Conservation (phyloP, 1,139 yeast genomes). For the Yarrowia galli region DNA sequence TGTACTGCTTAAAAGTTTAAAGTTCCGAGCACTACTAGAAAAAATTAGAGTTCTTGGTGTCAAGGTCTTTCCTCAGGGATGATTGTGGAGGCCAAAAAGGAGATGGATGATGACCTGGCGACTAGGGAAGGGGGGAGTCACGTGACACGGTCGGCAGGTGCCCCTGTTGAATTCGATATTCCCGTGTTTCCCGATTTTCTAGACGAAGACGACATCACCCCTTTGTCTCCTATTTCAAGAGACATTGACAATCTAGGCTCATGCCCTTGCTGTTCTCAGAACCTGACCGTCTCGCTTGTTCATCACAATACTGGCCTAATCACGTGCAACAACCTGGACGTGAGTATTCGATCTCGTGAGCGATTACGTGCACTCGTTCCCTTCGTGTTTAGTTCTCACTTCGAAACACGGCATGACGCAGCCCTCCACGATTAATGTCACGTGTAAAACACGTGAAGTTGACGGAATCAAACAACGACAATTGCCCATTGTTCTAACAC, state of each 20-base stretch:
- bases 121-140: not conserved
- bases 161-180: not conserved
- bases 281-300: conserved; percentile 1
- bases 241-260: conserved; percentile 26
- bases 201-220: not conserved
- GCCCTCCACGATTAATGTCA: no score
- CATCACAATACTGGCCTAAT: conserved; percentile 22
- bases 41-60: not conserved
- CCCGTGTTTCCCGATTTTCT: not conserved
- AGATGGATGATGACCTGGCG: not conserved
- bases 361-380: not conserved
- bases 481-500: no score
- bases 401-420: no score
- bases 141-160: not conserved
- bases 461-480: no score
- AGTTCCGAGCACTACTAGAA: not conserved
- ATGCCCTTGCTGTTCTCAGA: conserved; percentile 8
- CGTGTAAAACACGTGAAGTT: no score
- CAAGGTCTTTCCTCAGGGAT: not conserved
- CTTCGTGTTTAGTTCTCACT: no score
- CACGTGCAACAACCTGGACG: conserved; percentile 27
- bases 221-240: not conserved
- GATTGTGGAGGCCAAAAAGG: conserved; percentile 19
- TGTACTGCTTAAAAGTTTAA: not conserved
- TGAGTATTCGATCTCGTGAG: conserved; percentile 7